Conservation (phyloP, 2,329 filamentous ascomycete genomes). For the Didymella segeticola region DNA sequence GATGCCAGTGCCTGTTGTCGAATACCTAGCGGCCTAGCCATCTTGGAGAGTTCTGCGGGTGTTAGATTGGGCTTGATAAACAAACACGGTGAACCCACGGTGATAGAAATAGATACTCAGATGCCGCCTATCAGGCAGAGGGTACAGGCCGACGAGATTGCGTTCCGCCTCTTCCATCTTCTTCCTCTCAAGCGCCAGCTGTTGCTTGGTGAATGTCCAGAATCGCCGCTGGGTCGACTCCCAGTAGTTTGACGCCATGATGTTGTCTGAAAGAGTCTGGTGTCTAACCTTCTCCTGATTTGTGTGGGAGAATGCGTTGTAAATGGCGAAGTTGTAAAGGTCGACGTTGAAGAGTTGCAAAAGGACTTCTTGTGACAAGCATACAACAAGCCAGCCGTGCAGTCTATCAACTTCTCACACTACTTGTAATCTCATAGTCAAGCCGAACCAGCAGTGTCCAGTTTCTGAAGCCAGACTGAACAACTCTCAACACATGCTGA, state of each 20-base stretch:
- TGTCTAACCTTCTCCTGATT: background rate
- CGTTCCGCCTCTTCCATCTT: constrained; percentile 79
- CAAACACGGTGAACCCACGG: constrained; percentile 60
- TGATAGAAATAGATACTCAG: constrained; percentile 92
- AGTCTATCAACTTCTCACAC: background rate
- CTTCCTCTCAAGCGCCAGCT: constrained; percentile 76
- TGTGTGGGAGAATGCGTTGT: background rate
- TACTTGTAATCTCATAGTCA: background rate
- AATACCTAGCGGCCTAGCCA: constrained; percentile 82
- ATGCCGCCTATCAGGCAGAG: constrained; percentile 80
- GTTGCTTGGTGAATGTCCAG: constrained; percentile 89
- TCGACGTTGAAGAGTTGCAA: background rate
- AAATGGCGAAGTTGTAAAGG: background rate
- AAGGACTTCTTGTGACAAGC: background rate
- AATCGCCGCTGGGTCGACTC: constrained; percentile 87
- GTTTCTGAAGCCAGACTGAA: background rate
- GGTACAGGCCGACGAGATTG: constrained; percentile 76
- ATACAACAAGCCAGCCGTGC: background rate
- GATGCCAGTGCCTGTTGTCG: constrained; percentile 94
- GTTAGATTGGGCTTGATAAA: constrained; percentile 39
- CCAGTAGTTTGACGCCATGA: constrained; percentile 96
- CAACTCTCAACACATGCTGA: background rate
- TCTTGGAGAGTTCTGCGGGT: constrained; percentile 68
- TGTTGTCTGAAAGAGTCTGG: background rate
- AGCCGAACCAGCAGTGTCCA: background rate